phyloP scores from a whole-genome alignment of 257 asterid species.

The Solanum infundibuliforme region DNA sequence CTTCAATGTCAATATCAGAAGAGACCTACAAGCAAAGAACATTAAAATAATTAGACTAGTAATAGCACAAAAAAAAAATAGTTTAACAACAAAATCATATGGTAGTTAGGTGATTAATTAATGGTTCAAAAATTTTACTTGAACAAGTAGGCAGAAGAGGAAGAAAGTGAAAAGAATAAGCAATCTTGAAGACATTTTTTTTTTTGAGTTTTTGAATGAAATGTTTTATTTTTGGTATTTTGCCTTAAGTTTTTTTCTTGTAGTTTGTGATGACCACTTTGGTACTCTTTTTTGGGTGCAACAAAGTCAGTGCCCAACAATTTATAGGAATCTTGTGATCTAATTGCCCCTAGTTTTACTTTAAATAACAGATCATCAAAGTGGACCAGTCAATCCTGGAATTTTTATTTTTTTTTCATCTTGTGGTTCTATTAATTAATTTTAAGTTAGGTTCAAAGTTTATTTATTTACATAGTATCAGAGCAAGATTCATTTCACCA shows the following conservation, averaged over 20 bases:
- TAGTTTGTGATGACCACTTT: neutral
- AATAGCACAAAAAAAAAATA: neutral
- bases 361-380: neutral
- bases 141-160: constrained; percentile 29
- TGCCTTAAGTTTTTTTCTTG: neutral
- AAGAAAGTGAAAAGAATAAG: constrained; percentile 28
- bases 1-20: constrained; percentile 33
- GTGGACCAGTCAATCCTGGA: neutral
- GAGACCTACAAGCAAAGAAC: constrained; percentile 31
- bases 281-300: neutral
- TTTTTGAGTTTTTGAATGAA: neutral
- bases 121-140: constrained; percentile 6
- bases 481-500: fast-evolving
- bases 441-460: too few species aligned
- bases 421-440: neutral
- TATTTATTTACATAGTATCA: too few species aligned
- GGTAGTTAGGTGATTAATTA: neutral
- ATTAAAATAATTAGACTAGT: neutral
- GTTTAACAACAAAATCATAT: neutral
- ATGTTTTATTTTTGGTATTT: neutral
- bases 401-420: neutral
- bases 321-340: constrained; percentile 9
- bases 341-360: neutral
- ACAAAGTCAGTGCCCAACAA: neutral
- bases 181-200: constrained; percentile 25